Base-by-base conservation (phyloP, 306 rosid genomes). In the Dryas alaskensis region DNA sequence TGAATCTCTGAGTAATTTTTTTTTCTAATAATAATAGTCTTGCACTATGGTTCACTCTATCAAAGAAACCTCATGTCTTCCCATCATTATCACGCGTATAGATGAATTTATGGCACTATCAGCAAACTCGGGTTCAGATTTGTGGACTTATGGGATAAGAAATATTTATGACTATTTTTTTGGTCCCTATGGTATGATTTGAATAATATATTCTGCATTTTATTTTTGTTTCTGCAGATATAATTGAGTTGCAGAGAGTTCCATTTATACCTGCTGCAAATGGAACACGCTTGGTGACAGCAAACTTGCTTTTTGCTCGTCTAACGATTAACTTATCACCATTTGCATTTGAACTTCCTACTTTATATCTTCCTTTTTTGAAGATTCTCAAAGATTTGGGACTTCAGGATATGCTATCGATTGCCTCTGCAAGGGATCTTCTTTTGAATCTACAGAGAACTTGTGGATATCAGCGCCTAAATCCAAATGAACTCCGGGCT, bases 401-500 rank as follows among this genome's bases (percentile, higher is more conserved):
- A 78, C 97, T 93, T 67, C 98, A 93, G 81, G 96, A 93, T 37
- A 60, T 69, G 60, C 83, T 93, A 65, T 88, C 96, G 75, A 88
- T 84, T 84, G 75, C 91, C 73, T 88, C 94, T 75, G 97, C 98
- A 19, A 87, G 82, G 76, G 91, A 86, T 79, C 90, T 93, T 77
- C 90, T 93, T 75, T 82, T 86, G 76, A 88, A 85, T 83, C 97
- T 93, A 75, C 96, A 93, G 84, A 86, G 73, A 75, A 82, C 90
- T 69, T 88, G 97, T 83, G 98, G 97, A 73, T 93, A 91, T 84
- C 97, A 91, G 80, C 96, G 87, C 60, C 81, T 93, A 78, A 93
- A 93, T 83, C 98, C 97, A 71, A 93, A 93, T 84, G 98, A 93
- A 74, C 97, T 93, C 59, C 92, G 98, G 43, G 97, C 98, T 70